Conservation (phyloP, 345 rosid species). For the Camelina hispida region DNA sequence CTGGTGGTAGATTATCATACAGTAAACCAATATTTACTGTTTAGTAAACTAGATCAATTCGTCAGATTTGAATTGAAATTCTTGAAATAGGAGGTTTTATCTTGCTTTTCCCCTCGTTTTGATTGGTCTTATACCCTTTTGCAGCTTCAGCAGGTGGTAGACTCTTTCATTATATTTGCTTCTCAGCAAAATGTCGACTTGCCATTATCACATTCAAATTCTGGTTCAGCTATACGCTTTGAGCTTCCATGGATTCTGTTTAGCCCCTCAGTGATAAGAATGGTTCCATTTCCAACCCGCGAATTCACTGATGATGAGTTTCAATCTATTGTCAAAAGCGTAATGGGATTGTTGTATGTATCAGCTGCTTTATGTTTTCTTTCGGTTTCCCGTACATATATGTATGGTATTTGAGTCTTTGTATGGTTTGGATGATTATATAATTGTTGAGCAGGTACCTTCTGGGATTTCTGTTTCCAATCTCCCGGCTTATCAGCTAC, state of each 20-base stretch:
- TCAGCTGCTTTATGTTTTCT: no score
- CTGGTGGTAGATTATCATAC: background rate
- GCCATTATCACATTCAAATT: no score
- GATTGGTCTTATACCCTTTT: constrained; percentile 42
- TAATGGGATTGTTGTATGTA: constrained; percentile 33
- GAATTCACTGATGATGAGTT: no score
- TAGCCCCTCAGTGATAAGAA: no score
- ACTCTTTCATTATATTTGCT: constrained; percentile 90
- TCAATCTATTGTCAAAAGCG: no score
- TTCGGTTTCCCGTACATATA: no score
- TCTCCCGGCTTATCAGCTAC: constrained; percentile 93
- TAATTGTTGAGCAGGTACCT: constrained; percentile 89
- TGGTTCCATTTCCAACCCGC: no score
- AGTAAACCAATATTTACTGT: constrained; percentile 2
- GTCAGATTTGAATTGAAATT: constrained; percentile 8
- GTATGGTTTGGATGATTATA: no score
- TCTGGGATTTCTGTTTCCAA: constrained; percentile 93
- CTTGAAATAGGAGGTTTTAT: constrained; percentile 1
- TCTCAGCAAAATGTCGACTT: constrained; percentile 64
- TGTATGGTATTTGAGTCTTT: no score
- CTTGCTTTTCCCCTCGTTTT: constrained; percentile 9
- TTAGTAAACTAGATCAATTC: background rate
- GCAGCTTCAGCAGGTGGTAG: constrained; percentile 98
- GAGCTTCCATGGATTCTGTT: no score
- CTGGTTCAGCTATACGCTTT: no score